These are phyloP conservation scores for Harrya chromipes DNA, from an alignment of 768 basidiomycete species.

Conservation along the genomic window DNA sequence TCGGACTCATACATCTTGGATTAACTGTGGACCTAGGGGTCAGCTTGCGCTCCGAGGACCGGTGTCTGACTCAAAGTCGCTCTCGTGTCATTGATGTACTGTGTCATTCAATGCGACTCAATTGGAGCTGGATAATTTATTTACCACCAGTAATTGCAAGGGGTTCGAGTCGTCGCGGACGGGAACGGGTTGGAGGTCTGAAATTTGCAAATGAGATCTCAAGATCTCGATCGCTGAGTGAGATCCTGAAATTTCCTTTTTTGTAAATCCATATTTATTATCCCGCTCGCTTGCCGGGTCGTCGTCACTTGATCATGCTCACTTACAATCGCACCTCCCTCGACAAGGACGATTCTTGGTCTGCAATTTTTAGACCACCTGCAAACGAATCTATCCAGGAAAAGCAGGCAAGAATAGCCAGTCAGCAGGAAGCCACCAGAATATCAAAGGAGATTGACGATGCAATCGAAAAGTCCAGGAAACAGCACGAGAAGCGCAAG, in stretches of 20 bases:
- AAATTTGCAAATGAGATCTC: too few relatives aligned
- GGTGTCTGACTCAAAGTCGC: too few relatives aligned
- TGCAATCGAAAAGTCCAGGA: slow-evolving; percentile 24
- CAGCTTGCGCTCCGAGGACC: too few relatives aligned
- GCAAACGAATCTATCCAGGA: slow-evolving; percentile 9
- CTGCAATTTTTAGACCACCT: slow-evolving; percentile 20
- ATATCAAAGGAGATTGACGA: slow-evolving; percentile 31
- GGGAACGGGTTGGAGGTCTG: too few relatives aligned
- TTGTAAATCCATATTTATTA: background rate
- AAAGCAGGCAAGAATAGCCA: slow-evolving; percentile 2
- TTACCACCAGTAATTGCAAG: too few relatives aligned
- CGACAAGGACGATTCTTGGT: slow-evolving; percentile 22
- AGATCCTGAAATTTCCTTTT: background rate
- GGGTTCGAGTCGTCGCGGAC: too few relatives aligned
- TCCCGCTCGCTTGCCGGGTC: background rate
- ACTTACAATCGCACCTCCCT: background rate
- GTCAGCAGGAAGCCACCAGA: slow-evolving; percentile 22
- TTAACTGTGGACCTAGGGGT: too few relatives aligned
- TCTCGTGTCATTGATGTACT: too few relatives aligned
- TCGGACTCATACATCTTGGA: too few relatives aligned
- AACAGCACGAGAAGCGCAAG: slow-evolving; percentile 23
- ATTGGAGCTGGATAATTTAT: too few relatives aligned
- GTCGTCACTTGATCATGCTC: slow-evolving; percentile 4
- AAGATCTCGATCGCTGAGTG: too few relatives aligned
- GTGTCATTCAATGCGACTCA: too few relatives aligned